Conservation (phyloP, 116 monocot genomes). For the Iris pallida region DNA sequence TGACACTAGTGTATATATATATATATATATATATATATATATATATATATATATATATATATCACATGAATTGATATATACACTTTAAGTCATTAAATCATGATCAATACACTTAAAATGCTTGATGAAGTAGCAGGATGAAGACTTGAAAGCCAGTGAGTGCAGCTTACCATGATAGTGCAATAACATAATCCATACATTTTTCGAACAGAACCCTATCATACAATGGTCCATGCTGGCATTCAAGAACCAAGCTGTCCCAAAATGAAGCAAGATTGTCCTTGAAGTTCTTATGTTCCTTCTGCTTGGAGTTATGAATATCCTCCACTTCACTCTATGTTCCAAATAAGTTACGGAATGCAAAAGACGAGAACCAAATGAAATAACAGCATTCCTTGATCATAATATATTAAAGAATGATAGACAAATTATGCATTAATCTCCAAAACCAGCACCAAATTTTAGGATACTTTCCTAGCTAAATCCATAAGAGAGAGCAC, state of each 20-base stretch:
- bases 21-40: too few relatives aligned
- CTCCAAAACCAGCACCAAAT: not conserved
- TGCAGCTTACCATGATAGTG: slow-evolving; percentile 72
- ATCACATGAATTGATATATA: too few relatives aligned
- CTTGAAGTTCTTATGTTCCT: slow-evolving; percentile 82
- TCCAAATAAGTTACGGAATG: slow-evolving; percentile 28
- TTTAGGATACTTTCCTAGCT: slow-evolving; percentile 68
- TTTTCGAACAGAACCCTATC: slow-evolving; percentile 84
- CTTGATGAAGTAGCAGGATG: too few relatives aligned
- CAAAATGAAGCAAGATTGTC: slow-evolving; percentile 83
- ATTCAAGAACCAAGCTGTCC: slow-evolving; percentile 82
- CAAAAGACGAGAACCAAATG: too few relatives aligned
- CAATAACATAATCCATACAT: slow-evolving; percentile 89
- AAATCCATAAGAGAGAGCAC: slow-evolving; percentile 72
- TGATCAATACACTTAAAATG: too few relatives aligned
- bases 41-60: too few relatives aligned
- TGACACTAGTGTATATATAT: too few relatives aligned
- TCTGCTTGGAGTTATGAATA: slow-evolving; percentile 63
- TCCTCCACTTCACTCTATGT: slow-evolving; percentile 76
- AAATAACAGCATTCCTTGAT: too few relatives aligned
- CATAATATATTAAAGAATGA: too few relatives aligned
- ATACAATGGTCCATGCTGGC: slow-evolving; percentile 91
- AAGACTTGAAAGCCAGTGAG: too few relatives aligned
- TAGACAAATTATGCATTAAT: not conserved
- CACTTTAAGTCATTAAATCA: too few relatives aligned